Percentiles rank a stretch among this genome's conserved stretches.
These are phyloP conservation scores for Phyllosticta citriasiana DNA, from an alignment of 2,329 filamentous ascomycete genomes.

Conservation along the genomic window DNA sequence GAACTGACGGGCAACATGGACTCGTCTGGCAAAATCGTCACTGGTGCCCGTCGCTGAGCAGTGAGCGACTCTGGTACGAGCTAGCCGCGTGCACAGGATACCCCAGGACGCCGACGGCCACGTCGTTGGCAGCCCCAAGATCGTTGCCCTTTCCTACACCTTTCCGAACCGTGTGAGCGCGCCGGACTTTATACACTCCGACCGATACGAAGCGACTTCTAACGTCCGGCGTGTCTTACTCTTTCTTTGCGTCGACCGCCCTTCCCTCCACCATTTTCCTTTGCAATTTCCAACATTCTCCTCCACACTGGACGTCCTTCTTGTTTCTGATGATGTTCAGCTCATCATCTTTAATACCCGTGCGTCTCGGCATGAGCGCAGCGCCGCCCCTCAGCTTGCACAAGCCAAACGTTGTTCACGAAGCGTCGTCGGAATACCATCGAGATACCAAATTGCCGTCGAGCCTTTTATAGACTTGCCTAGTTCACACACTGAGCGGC, in stretches of 20 bases:
- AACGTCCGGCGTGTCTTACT: background rate
- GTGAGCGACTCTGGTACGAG: background rate
- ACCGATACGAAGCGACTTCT: background rate
- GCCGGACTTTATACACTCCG: background rate
- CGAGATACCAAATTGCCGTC: background rate
- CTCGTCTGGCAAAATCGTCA: constrained; percentile 8
- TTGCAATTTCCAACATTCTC: background rate
- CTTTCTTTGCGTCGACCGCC: background rate
- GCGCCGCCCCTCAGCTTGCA: background rate
- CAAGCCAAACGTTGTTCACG: background rate
- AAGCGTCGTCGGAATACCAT: background rate
- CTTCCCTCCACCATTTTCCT: background rate
- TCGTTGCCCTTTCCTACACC: background rate
- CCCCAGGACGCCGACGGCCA: background rate
- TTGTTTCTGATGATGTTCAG: background rate
- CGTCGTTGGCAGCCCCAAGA: background rate
- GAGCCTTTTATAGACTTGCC: background rate
- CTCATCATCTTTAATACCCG: background rate
- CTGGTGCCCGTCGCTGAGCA: constrained; percentile 1
- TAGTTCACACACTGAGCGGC: background rate
- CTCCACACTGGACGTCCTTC: background rate
- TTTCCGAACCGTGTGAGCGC: background rate
- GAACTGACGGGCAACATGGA: constrained; percentile 80
- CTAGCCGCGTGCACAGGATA: background rate
- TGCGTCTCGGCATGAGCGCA: background rate